These are phyloP conservation scores for Amoebophrya sp. DNA, from an alignment of 169 alveolate genomes.

Conservation along the genomic window DNA sequence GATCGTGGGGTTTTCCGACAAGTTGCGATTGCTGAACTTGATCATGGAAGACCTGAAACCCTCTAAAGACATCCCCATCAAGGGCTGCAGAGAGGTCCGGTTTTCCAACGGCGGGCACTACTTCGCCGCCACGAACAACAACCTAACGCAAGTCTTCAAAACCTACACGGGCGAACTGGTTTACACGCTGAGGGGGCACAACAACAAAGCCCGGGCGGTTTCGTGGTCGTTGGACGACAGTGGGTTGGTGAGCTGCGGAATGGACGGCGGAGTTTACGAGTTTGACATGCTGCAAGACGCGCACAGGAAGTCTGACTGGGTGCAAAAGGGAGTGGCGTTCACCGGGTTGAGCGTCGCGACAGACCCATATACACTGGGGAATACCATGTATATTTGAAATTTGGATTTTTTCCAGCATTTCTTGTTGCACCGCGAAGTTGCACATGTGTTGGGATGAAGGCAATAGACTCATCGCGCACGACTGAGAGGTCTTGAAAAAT, in stretches of 20 bases:
- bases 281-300: conserved; percentile 49
- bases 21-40: conserved; percentile 64
- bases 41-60: conserved; percentile 66
- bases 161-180: conserved; percentile 74
- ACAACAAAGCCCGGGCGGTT: conserved; percentile 68
- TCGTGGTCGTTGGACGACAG: conserved; percentile 77
- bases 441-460: too few relatives aligned
- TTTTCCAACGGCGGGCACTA: conserved; percentile 81
- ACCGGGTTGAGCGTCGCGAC: not conserved
- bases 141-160: conserved; percentile 64
- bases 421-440: too few relatives aligned
- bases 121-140: conserved; percentile 72
- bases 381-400: not conserved
- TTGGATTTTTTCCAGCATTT: too few relatives aligned
- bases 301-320: conserved; percentile 35
- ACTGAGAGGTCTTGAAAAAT: too few relatives aligned
- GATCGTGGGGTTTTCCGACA: conserved; percentile 80
- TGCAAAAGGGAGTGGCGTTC: conserved; percentile 29
- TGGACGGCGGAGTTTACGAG: conserved; percentile 71
- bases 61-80: conserved; percentile 71
- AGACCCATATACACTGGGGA: not conserved
- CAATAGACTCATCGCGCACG: too few relatives aligned
- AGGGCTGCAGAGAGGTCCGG: conserved; percentile 68
- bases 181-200: conserved; percentile 60
- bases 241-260: conserved; percentile 68